Evolutionary conservation across 73 alveolate genomes (phyloP).

Genomic region (Effrenium voratum): DNA sequence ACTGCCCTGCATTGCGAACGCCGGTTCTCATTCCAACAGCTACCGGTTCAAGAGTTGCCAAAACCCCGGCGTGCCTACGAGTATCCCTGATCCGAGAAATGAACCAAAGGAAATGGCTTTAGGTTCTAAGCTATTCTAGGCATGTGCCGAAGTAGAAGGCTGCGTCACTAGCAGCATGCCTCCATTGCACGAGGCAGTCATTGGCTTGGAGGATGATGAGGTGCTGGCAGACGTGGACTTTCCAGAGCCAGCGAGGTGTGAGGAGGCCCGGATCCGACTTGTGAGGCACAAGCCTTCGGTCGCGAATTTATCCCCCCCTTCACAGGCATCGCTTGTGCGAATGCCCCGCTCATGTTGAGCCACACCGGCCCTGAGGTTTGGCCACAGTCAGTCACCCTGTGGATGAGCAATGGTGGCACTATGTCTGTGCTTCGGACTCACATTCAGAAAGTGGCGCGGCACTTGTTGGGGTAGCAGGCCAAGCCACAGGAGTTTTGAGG

Average conservation of each 20-base stretch:
- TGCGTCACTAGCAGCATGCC: background rate
- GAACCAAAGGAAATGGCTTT: too few relatives aligned
- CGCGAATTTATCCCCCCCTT: too few relatives aligned
- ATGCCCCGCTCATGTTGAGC: background rate
- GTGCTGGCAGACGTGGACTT: constrained; percentile 50
- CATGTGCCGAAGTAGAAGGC: background rate
- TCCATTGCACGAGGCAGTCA: constrained; percentile 36
- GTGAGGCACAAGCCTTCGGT: too few relatives aligned
- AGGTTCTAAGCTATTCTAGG: background rate
- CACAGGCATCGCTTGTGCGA: too few relatives aligned
- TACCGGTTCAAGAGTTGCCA: background rate
- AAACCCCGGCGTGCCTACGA: background rate
- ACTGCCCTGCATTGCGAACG: too few relatives aligned
- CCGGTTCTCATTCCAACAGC: too few relatives aligned
- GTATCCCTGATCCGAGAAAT: background rate
- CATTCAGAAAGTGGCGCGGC: too few relatives aligned
- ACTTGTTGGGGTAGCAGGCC: too few relatives aligned
- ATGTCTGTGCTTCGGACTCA: constrained; percentile 81
- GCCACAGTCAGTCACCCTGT: constrained; percentile 76
- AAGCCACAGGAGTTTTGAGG: too few relatives aligned
- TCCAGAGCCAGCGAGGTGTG: constrained; percentile 69
- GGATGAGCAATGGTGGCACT: constrained; percentile 93
- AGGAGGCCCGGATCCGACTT: too few relatives aligned
- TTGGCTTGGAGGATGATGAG: constrained; percentile 71
- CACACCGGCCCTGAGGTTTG: constrained; percentile 6